Evolutionary conservation across 176 grass and related monocot species (phyloP), one percentile per base, ranked within the genome.

Genomic region (Carex cristatella): DNA sequence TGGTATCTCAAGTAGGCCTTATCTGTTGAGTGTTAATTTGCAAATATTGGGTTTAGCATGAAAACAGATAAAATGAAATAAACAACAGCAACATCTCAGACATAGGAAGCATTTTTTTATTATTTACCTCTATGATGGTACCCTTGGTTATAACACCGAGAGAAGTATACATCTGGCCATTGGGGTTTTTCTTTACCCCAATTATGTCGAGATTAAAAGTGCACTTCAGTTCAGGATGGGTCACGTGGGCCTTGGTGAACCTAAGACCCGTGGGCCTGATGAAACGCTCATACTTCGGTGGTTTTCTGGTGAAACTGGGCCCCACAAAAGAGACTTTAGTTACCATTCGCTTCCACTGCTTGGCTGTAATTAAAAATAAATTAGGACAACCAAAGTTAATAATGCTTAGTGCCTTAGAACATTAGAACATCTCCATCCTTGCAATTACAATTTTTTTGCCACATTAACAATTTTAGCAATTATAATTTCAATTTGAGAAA

Each of bases 291-390:
- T 97, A 97, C 59, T 97, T 97, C 38, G 88, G 92, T 53, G 94
- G 94, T 66, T 97, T 94, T 87, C 94, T 97, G 64, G 94, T 97
- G 81, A 97, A 97, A n/a, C 90, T 87, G 87, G 88, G 80, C 16
- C 94, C 94, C 35, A 97, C 92, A 72, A 97, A 97, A 19, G 94
- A 94, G 54, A 88, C 94, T 61, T 97, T 97, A 4, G 92, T 97
- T 51, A 97, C 92, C 92, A 97, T 94, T 92, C 92, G 91, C 85
- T 97, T 97, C 94, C 94, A 97, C 70, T 97, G 94, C 65, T 97
- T 97, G 63, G 92, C 92, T 97, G 88, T 49, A 87, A 7, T 79
- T 72, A 80, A 58, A 28, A 59, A 85, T 23, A 37, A 75, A 19
- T 54, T 66, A 62, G 27, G n/a, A 67, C 4, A 61, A 77, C 1